Conservation (phyloP, 768 basidiomycete species). For the Mycena pura region DNA sequence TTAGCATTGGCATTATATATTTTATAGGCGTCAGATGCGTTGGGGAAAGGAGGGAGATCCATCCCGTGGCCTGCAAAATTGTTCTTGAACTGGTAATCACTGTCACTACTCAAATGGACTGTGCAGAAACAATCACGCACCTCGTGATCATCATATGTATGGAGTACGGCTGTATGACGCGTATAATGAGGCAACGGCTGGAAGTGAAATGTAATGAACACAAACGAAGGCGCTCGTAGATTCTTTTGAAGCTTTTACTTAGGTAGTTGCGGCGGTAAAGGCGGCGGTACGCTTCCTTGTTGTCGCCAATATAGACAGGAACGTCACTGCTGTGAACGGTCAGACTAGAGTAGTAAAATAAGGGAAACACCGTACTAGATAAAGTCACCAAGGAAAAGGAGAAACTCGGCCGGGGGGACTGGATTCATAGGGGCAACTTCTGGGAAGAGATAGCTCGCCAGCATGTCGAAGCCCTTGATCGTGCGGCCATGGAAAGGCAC, state of each 20-base stretch:
- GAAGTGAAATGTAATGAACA: constrained; percentile 19
- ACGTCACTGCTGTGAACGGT: constrained; percentile 55
- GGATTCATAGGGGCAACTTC: not conserved
- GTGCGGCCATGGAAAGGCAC: constrained; percentile 55
- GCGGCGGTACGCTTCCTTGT: constrained; percentile 63
- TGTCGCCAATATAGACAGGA: constrained; percentile 66
- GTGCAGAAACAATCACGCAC: constrained; percentile 33
- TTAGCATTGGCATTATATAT: constrained; percentile 71
- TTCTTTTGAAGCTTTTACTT: constrained; percentile 66
- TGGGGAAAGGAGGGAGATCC: constrained; percentile 62
- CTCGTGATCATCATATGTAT: constrained; percentile 80
- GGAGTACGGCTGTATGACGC: constrained; percentile 58
- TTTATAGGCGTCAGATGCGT: constrained; percentile 64
- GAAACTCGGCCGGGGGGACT: constrained; percentile 54
- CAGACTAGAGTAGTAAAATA: not conserved
- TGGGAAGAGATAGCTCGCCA: constrained; percentile 60
- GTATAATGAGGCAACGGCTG: not conserved
- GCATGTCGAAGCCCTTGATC: constrained; percentile 70
- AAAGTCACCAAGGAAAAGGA: constrained; percentile 77
- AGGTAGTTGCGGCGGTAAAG: constrained; percentile 73
- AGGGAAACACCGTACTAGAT: constrained; percentile 51
- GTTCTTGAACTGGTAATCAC: constrained; percentile 57
- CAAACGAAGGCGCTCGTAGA: constrained; percentile 76
- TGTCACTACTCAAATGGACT: not conserved
- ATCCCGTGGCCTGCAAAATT: constrained; percentile 67